Conservation (phyloP, 2,329 filamentous ascomycete genomes). For the Scedosporium minutisporum region DNA sequence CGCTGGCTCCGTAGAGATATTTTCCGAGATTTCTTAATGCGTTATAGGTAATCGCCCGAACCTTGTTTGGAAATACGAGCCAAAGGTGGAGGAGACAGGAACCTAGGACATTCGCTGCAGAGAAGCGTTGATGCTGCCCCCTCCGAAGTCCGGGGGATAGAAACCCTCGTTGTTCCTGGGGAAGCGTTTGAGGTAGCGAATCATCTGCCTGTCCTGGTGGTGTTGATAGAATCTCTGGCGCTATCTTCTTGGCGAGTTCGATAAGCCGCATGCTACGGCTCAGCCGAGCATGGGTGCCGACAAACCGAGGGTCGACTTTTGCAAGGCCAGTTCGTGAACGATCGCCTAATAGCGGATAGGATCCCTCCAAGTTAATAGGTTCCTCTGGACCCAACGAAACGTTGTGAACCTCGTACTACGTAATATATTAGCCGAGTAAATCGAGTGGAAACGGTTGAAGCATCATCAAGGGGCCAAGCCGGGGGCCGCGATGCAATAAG, state of each 20-base stretch:
- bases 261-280: constrained; percentile 17
- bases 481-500: neutral
- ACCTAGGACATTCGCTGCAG: neutral
- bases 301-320: constrained; percentile 19
- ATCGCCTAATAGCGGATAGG: neutral
- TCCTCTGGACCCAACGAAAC: neutral
- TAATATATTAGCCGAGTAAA: neutral
- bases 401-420: neutral
- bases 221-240: neutral
- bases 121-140: neutral
- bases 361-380: neutral
- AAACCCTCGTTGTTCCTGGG: neutral
- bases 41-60: neutral
- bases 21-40: neutral
- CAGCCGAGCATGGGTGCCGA: constrained; percentile 19
- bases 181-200: neutral
- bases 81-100: neutral
- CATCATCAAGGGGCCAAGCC: neutral
- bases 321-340: constrained; percentile 13
- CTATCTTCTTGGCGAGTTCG: constrained; percentile 11
- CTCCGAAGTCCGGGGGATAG: no score
- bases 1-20: neutral
- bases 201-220: neutral
- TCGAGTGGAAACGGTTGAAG: neutral
- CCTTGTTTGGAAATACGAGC: neutral